Base-by-base conservation (phyloP, 768 basidiomycete genomes). In the Phanerodontia chrysosporium region DNA sequence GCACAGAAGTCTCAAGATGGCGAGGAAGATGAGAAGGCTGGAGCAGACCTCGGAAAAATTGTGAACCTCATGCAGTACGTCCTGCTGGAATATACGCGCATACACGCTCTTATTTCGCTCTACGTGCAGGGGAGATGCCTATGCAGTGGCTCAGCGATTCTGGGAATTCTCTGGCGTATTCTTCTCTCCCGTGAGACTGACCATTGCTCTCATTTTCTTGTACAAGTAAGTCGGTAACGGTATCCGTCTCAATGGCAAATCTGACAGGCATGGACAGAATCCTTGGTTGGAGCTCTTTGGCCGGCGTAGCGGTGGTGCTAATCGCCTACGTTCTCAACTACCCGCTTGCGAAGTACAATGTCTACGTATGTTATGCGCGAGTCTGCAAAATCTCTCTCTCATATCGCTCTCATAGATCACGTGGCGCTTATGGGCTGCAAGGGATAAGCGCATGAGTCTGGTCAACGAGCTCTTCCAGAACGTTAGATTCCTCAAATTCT, bases 391-490 rank as follows among this genome's bases (percentile, higher is more conserved):
- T 14, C 7, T 35, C 32, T 35, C 55, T n/a, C 12, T 16, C 25
- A 10, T 55, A 52, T 35, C 59, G 25, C 57, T 24, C 18, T 39
- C 18, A 45, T 66, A 86, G 83, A 74, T 88, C 48, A 83, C 84
- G 14, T 74, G 80, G 51, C 70, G 77, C 9, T 79, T 79, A 14
- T 84, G 81, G 81, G 82, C 79, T 65, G 84, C 87, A 0, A 80
- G 83, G 58, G 91, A 93, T 67, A 71, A 69, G 21, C 74, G 90
- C 25, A 90, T 91, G 82, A 82, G 77, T 59, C 73, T 82, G 7
- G 87, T 91, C 55, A 89, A 89, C 62, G 91, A 92, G 66, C 74
- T 92, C 1, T 79, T 92, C 64, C 86, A 89, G 67, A 88, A 86
- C 61, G 83, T 89, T 58, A 78, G 85, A 13, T 87, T 87, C 67